phyloP scores from a whole-genome alignment of 2,329 filamentous ascomycete genomes.

The Aspergillus versicolor region DNA sequence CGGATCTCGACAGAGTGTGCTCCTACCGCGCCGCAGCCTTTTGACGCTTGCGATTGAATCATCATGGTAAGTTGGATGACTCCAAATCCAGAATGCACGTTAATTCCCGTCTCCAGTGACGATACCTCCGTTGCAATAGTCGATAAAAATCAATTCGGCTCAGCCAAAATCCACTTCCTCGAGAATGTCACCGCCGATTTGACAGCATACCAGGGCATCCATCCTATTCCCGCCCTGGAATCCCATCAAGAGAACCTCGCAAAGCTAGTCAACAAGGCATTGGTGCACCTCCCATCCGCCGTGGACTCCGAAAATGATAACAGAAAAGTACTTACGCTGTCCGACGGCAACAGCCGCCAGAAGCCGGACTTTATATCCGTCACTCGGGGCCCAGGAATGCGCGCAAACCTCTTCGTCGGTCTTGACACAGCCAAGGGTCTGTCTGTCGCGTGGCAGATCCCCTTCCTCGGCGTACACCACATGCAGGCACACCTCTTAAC shows the following conservation, averaged over 20 bases:
- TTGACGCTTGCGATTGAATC: conserved; percentile 49
- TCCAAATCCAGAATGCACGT: not conserved
- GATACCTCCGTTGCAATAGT: conserved; percentile 77
- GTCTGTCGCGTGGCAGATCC: conserved; percentile 76
- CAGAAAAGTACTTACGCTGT: conserved; percentile 17
- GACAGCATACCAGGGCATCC: conserved; percentile 70
- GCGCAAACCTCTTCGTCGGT: conserved; percentile 72
- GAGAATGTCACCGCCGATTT: conserved; percentile 80
- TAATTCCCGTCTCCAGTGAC: conserved; percentile 49
- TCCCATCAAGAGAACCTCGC: conserved; percentile 74
- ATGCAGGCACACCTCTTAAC: conserved; percentile 97
- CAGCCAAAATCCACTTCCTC: conserved; percentile 73
- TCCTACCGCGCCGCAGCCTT: conserved; percentile 26
- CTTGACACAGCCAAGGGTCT: conserved; percentile 85
- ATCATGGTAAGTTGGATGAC: conserved; percentile 37
- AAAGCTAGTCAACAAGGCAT: conserved; percentile 63
- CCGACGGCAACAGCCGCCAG: conserved; percentile 25
- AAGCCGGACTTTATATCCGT: conserved; percentile 83
- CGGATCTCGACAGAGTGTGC: conserved; percentile 5
- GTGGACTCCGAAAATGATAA: conserved; percentile 10
- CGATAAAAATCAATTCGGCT: conserved; percentile 74
- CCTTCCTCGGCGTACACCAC: conserved; percentile 84
- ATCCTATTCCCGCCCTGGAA: conserved; percentile 71
- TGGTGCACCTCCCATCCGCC: conserved; percentile 54
- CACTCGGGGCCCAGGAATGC: conserved; percentile 89